Base-by-base conservation (phyloP, 768 basidiomycete genomes). In the Lentinula detonsa region DNA sequence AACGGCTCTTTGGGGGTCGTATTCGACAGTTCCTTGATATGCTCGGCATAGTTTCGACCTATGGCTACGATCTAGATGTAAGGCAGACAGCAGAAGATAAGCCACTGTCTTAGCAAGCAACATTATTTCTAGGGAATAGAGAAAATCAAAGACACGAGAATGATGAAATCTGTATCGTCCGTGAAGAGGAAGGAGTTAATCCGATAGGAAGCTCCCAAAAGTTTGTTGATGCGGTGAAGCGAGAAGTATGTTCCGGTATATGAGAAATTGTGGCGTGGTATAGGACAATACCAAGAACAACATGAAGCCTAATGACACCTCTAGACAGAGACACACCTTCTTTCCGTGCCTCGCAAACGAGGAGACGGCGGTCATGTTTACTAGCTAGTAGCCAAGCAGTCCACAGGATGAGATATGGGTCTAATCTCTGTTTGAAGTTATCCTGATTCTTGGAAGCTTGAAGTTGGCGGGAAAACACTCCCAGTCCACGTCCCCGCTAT, bases 1-100 rank as follows among this genome's bases (percentile, higher is more conserved):
- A 99, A 98, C 0, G 97, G 97, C 70, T 98, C 95, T 71, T 87
- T 91, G 0, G 96, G 95, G 5, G 88, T 75, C 5, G 89, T 77
- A 71, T 98, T 98, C 68, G 87, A 88, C 39, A 98, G 82, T 70
- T 99, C 97, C 73, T 91, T 93, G 71, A 88, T 87, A 66, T 97
- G 95, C 37, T 91, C 91, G 5, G 83, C 85, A 72, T 96, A 97
- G 78, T 97, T 98, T 62, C 96, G 85, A 37, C 96, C 96, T 62
- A 98, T 98, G 39, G 94, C 95, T 39, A 98, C 88, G 66, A 98
- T 95, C 90, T 94, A 58, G 37, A 28, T 39, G 16, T 2, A 21
- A n/a, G 21, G 21, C 11, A n/a, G 9, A 11, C 5, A 33, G 7
- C 10, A 35, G 5, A 7, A 51, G 28, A 11, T 51, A 28, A 33